phyloP scores from a whole-genome alignment of 139 green algal genomes.

The Astrephomene gubernaculifera region DNA sequence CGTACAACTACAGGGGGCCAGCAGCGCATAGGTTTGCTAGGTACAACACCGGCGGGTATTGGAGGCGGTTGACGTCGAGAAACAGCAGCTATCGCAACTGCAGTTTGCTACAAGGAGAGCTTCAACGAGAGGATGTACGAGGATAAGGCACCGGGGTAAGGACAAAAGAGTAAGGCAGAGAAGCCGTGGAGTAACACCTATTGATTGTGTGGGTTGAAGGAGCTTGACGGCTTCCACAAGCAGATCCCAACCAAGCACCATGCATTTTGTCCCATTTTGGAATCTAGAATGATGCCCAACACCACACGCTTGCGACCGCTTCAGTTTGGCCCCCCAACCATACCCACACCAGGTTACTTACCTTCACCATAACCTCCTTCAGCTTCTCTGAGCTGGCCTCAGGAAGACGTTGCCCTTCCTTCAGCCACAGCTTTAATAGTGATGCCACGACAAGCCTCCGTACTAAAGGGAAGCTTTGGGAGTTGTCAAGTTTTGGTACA shows the following conservation, averaged over 20 bases:
- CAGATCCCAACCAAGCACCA: not conserved
- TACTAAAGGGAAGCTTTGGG: not conserved
- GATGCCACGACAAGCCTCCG: not conserved
- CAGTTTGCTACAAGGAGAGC: no score
- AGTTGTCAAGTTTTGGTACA: not conserved
- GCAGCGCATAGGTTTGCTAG: not conserved
- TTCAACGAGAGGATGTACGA: no score
- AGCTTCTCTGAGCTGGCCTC: not conserved
- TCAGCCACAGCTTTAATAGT: not conserved
- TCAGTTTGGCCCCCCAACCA: not conserved
- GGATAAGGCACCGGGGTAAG: no score
- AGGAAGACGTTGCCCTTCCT: not conserved
- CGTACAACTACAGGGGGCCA: slow-evolving; percentile 20
- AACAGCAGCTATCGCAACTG: no score
- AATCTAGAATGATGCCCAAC: no score
- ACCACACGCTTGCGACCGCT: no score
- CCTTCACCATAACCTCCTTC: slow-evolving; percentile 1
- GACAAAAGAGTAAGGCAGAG: no score
- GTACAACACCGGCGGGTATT: not conserved
- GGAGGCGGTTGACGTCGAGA: no score
- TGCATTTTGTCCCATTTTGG: no score
- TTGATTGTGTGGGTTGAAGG: no score
- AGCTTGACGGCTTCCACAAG: not conserved
- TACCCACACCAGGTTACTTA: not conserved
- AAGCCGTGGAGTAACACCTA: not conserved